These are phyloP conservation scores for Russula ochroleuca DNA, from an alignment of 768 basidiomycete genomes.

Conservation along the genomic window DNA sequence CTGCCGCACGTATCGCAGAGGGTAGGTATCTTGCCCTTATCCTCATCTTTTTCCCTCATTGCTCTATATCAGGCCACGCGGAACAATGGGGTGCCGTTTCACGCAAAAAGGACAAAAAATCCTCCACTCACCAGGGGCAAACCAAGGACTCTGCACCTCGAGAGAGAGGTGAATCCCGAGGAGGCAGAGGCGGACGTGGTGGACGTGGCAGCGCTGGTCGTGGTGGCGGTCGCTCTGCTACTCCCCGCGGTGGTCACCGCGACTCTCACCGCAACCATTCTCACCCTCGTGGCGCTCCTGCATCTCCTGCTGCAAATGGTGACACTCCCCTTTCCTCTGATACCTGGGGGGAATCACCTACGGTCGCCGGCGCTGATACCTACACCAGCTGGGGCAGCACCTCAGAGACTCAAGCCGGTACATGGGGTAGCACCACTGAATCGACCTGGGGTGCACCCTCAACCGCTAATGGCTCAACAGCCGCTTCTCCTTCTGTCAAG, in stretches of 20 bases:
- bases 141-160: constrained; percentile 53
- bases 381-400: constrained; percentile 29
- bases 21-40: constrained; percentile 40
- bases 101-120: constrained; percentile 86
- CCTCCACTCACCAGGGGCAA: constrained; percentile 37
- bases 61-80: constrained; percentile 50
- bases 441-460: constrained; percentile 33
- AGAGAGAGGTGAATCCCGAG: constrained; percentile 51
- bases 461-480: constrained; percentile 31
- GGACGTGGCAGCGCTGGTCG: constrained; percentile 48
- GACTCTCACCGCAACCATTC: constrained; percentile 35
- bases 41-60: constrained; percentile 27
- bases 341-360: constrained; percentile 30
- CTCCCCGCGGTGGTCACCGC: constrained; percentile 48
- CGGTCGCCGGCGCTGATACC: constrained; percentile 31
- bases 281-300: constrained; percentile 37
- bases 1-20: constrained; percentile 70
- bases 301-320: constrained; percentile 21
- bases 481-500: constrained; percentile 35
- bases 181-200: constrained; percentile 59
- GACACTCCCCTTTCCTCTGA: constrained; percentile 30
- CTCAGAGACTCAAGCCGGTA: constrained; percentile 30
- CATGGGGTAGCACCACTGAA: constrained; percentile 32
- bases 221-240: constrained; percentile 40
- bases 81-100: constrained; percentile 81